Evolutionary conservation across 1,284 basidiomycete genomes (phyloP), one percentile per base, ranked within the genome.

Genomic region (Sporisorium iseilematis-ciliati): DNA sequence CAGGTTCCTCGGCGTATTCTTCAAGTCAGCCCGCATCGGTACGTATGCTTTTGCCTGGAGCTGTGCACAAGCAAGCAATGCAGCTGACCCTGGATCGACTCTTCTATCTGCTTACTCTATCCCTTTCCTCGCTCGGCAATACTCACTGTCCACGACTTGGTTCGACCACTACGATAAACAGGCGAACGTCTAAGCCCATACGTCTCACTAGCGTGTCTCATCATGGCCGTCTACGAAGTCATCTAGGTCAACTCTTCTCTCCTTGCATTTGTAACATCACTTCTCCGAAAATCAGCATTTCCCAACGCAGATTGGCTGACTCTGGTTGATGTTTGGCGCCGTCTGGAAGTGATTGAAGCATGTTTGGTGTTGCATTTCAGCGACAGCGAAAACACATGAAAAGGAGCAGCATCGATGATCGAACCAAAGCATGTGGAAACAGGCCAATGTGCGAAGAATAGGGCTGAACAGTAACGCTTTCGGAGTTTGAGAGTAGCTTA

Each of bases 111-210:
- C 3, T 18, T 7, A 25, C 14, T 16, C 16, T 4, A 18, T 48
- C 0, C n/a, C 18, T 48, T 29, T 26, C 18, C 3, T n/a, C 16
- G 7, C 14, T 25, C 14, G 23, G 2, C 12, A 20, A 26, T 26
- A 52, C 46, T 6, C 52, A 4, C 11, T 21, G 20, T 26, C 33
- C 23, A 25, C 45, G 41, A 7, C n/a, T 40, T 21, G 38, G 35
- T 21, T 35, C 29, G 49, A 16, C 12, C 23, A 48, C 26, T 45
- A n/a, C 53, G 41, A 31, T 18, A 4, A 8, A 51, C 68, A 84
- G 83, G 83, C 57, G 83, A 85, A 61, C 72, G 83, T 14, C 51
- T 85, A 21, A 82, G 80, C 20, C 83, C 83, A 4, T 85, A 85
- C 54, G 82, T 82, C 40, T 82, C 82, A 20, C 51, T 85, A 41